Conservation (phyloP, 345 rosid species). For the Pseudoturritis turrita region DNA sequence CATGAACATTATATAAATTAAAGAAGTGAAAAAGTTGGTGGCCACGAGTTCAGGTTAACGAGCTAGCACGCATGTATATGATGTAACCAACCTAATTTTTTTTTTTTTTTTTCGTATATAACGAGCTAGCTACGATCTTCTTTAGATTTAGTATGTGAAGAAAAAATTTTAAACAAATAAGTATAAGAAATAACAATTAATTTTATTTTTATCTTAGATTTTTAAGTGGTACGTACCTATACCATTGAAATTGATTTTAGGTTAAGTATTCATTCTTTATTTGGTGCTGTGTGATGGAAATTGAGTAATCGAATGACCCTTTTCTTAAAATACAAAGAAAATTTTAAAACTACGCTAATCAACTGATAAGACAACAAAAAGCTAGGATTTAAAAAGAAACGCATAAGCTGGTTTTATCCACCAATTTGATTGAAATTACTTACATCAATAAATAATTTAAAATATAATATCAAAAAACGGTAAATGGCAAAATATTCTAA, state of each 20-base stretch:
- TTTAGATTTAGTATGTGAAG: background rate
- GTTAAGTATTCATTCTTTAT: background rate
- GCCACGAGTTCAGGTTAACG: constrained; percentile 1
- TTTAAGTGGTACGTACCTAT: background rate
- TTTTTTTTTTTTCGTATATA: too few species aligned
- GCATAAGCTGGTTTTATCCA: constrained; percentile 5
- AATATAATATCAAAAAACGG: background rate
- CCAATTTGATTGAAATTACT: background rate
- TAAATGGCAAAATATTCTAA: background rate
- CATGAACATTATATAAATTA: constrained; percentile 6
- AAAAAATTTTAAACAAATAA: background rate
- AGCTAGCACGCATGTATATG: background rate
- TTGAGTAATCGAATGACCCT: background rate
- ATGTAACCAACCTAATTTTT: background rate
- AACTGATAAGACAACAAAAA: constrained; percentile 21
- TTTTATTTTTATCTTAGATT: background rate
- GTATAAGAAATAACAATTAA: background rate
- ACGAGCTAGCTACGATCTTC: background rate
- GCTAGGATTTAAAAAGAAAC: constrained; percentile 3
- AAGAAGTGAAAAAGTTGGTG: constrained; percentile 12
- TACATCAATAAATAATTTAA: background rate
- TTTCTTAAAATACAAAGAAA: background rate
- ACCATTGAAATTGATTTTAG: background rate
- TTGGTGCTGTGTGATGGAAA: background rate
- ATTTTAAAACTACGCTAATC: background rate